Evolutionary conservation across 2,329 filamentous ascomycete genomes (phyloP), one percentile per base, ranked within the genome.

Genomic region (Diaporthe citrichinensis): DNA sequence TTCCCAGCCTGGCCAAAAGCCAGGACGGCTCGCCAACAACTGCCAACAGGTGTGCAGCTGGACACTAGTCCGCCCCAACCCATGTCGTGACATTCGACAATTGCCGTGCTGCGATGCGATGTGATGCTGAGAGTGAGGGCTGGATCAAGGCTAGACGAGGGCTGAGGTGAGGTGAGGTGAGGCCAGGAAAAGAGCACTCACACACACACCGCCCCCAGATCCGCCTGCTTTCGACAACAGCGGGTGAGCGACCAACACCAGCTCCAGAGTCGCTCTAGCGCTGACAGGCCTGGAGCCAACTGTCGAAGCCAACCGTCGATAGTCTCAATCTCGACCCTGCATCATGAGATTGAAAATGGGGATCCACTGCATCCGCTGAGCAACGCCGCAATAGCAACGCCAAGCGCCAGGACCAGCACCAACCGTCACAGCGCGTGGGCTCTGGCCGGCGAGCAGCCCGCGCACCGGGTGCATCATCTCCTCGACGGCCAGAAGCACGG

Each of bases 281-380:
- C 75, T 74, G 67, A 71, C 65, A 75, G 44, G 31, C 61, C 58
- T 67, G 7, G 58, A 74, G 62, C 72, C 72, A 74, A 72, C 65
- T 31, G n/a, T 55, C 75, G 74, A 76, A 72, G 71, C 75, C 72
- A 74, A 74, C 72, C 25, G n/a, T 61, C 75, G 74, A 76, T 74
- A 76, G 62, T 76, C 71, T 72, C 59, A 25, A 46, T 57, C 12
- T 57, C 49, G 49, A 51, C 71, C 46, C 46, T 72, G 72, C 75
- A 61, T 55, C 71, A 23, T 55, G 74, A 71, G 49, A 68, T 74
- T 44, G 59, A 41, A 65, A n/a, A 71, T 69, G 68, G 31, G 71
- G 25, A 57, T 57, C 34, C 58, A 55, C 34, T 39, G 65, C 65
- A 53, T 68, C 46, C 46, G 65, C 46, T 68, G 65, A 68, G 65